Base-by-base conservation (phyloP, 495 filamentous ascomycete species). In the Physcia stellaris region DNA sequence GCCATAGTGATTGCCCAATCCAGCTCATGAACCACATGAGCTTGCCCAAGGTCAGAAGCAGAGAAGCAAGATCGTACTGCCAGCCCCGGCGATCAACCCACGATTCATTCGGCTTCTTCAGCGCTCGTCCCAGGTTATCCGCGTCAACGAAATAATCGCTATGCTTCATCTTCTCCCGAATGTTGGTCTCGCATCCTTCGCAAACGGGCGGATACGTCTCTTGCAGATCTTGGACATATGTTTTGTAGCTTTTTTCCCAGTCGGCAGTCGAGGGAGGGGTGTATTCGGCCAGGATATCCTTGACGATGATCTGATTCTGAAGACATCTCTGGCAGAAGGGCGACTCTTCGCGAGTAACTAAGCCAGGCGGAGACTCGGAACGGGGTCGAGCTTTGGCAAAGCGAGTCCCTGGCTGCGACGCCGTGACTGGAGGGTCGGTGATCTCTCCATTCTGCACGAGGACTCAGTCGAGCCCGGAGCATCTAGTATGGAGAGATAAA, bases 131-230 rank as follows among this genome's bases (percentile, higher is more conserved):
- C 21, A 90, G 59, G 48, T 82, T 66, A 53, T 90, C 82, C 16
- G 84, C 73, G 54, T 85, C 83, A 9, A 84, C 85, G 27, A 75
- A 77, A 55, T 88, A 88, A 0, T 67, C 73, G 2, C 83, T 70
- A 42, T 72, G 60, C 24, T 71, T 62, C 17, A 94, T 75, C 41
- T 73, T 70, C 39, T 66, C 54, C 28, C 67, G 66, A 15, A 83
- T 84, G 23, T 55, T 64, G 5, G 77, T 75, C 42, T 79, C 75
- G 54, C 86, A 94, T 13, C 71, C 61, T 35, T 67, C 71, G 63
- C 86, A 94, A 21, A 92, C 74, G 49, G 86, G 83, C 9, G 86
- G 86, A 56, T 90, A 93, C 34, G 73, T 67, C 42, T 75, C 62
- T 57, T 92, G 84, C 27, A 90, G 62, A 24, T 70, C 63, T 36